phyloP scores from a whole-genome alignment of 345 rosid genomes.

The Dipteronia dyeriana region DNA sequence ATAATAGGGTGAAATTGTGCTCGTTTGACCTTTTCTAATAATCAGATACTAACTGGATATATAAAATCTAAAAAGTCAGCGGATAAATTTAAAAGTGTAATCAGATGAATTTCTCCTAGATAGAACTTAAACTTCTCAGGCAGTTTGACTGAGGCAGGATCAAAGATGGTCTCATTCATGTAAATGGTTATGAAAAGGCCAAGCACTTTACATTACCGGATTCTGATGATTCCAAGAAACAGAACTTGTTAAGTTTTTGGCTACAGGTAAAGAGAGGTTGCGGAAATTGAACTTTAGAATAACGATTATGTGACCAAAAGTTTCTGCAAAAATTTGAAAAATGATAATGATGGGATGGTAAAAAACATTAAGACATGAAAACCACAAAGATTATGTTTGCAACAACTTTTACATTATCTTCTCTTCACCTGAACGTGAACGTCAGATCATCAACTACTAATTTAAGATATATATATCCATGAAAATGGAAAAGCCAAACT shows the following conservation, averaged over 20 bases:
- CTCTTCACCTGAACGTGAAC: not conserved
- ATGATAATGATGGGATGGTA: no score
- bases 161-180: not conserved
- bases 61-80: not conserved
- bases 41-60: not conserved
- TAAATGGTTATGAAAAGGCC: no score
- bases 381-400: not conserved
- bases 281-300: no score
- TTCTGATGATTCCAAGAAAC: not conserved
- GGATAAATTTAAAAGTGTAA: not conserved
- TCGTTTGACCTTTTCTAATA: not conserved
- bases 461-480: not conserved
- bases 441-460: not conserved
- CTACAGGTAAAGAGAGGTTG: not conserved
- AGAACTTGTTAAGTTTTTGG: not conserved
- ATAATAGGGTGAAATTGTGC: not conserved
- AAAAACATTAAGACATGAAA: no score
- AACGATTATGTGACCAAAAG: no score
- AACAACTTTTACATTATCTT: not conserved
- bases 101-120: not conserved
- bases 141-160: not conserved
- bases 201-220: not conserved
- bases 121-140: not conserved
- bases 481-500: not conserved
- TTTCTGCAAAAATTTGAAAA: no score